Conservation (phyloP, 78 protist genomes). For the Planoprotostelium fungivorum region DNA sequence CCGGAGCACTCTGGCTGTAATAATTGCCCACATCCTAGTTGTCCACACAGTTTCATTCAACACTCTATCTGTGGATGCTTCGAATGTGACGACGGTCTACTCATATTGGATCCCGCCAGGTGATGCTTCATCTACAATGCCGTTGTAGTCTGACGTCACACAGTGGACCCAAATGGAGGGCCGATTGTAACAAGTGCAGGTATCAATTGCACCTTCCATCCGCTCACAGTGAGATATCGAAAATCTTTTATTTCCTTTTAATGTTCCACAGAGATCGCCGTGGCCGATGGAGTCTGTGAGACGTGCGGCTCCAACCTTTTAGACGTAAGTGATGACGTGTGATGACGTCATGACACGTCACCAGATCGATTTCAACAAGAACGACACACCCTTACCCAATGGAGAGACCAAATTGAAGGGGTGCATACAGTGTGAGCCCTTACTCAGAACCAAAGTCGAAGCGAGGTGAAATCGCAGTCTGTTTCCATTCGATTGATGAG, state of each 20-base stretch:
- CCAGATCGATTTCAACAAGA: neutral
- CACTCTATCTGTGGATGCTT: neutral
- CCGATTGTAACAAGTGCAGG: slow-evolving; percentile 3
- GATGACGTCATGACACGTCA: neutral
- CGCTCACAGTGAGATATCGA: neutral
- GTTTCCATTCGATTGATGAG: neutral
- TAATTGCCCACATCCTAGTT: slow-evolving; percentile 5
- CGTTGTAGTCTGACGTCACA: neutral
- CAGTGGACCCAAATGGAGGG: slow-evolving; percentile 6
- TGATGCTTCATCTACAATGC: neutral
- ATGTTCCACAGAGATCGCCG: neutral
- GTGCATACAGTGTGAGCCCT: neutral
- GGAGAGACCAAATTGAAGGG: neutral
- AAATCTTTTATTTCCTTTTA: too few species aligned
- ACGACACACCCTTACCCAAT: neutral
- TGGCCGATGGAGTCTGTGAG: neutral
- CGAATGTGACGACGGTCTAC: slow-evolving; percentile 14
- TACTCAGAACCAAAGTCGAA: neutral
- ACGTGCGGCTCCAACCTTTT: neutral
- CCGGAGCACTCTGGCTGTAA: slow-evolving; percentile 3
- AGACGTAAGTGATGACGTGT: neutral
- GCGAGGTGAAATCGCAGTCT: neutral
- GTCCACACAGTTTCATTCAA: neutral
- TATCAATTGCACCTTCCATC: slow-evolving; percentile 6
- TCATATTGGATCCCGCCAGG: slow-evolving; percentile 4